Conservation (phyloP, 2,329 filamentous ascomycete species). For the Karstenula rhodostoma region DNA sequence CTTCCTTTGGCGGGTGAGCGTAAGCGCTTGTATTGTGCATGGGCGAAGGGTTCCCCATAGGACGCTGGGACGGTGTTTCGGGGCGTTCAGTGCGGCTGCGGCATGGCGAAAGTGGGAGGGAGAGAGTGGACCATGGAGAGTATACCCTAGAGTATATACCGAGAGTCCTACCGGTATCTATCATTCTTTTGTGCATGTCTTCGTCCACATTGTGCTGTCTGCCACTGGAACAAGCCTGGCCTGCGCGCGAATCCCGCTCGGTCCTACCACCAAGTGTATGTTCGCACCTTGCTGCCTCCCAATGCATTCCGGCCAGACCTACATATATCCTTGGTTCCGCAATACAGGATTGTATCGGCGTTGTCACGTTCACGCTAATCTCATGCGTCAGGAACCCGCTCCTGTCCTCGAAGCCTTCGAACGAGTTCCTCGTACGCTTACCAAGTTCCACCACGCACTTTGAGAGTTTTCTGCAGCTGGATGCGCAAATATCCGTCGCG, state of each 20-base stretch:
- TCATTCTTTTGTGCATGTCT: background rate
- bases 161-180: slow-evolving; percentile 15
- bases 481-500: too few relatives aligned
- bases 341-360: too few relatives aligned
- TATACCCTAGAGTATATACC: slow-evolving; percentile 31
- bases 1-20: slow-evolving; percentile 9
- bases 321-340: too few relatives aligned
- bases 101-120: background rate
- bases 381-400: too few relatives aligned
- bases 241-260: background rate
- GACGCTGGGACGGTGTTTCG: background rate
- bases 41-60: background rate
- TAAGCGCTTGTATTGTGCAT: slow-evolving; percentile 5
- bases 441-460: too few relatives aligned
- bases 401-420: too few relatives aligned
- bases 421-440: background rate
- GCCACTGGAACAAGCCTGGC: background rate
- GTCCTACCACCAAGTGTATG: background rate
- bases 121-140: background rate
- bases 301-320: too few relatives aligned
- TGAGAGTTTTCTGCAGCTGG: too few relatives aligned
- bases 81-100: slow-evolving; percentile 1
- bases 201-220: background rate
- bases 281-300: background rate
- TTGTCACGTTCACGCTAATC: too few relatives aligned